Conservation (phyloP, 768 basidiomycete genomes). For the Coprinellus aureogranulatus region DNA sequence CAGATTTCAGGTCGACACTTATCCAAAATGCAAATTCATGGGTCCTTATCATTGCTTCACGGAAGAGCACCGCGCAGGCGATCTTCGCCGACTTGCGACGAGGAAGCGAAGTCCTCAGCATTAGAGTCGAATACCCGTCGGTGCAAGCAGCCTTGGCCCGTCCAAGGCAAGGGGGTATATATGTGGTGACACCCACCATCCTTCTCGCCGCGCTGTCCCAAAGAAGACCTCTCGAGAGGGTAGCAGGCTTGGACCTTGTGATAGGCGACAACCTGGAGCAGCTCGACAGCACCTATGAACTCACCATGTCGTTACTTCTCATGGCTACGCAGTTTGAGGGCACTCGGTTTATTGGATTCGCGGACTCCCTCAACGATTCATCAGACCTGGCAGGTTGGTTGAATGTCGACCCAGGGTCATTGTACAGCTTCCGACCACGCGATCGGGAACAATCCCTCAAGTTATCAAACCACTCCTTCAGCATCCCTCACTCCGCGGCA, state of each 20-base stretch:
- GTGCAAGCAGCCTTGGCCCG: conserved; percentile 23
- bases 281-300: conserved; percentile 77
- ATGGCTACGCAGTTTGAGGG: conserved; percentile 58
- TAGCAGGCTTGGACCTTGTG: conserved; percentile 57
- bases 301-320: conserved; percentile 71
- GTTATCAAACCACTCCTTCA: conserved; percentile 72
- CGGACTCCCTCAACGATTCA: conserved; percentile 78
- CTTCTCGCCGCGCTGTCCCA: conserved; percentile 45
- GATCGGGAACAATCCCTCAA: conserved; percentile 80
- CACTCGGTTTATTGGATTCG: conserved; percentile 75
- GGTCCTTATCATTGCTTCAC: conserved; percentile 64
- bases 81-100: conserved; percentile 50
- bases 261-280: conserved; percentile 85
- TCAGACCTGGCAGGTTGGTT: conserved; percentile 83
- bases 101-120: conserved; percentile 33
- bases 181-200: conserved; percentile 53
- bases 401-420: conserved; percentile 55
- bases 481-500: conserved; percentile 80
- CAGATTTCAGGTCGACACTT: conserved; percentile 52
- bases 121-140: conserved; percentile 35
- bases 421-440: conserved; percentile 77
- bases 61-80: conserved; percentile 54
- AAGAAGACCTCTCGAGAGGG: conserved; percentile 22
- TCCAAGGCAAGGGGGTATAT: conserved; percentile 45
- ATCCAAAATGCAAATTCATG: conserved; percentile 43